Base-by-base conservation (phyloP, 345 rosid species). In the Brassica carinata region DNA sequence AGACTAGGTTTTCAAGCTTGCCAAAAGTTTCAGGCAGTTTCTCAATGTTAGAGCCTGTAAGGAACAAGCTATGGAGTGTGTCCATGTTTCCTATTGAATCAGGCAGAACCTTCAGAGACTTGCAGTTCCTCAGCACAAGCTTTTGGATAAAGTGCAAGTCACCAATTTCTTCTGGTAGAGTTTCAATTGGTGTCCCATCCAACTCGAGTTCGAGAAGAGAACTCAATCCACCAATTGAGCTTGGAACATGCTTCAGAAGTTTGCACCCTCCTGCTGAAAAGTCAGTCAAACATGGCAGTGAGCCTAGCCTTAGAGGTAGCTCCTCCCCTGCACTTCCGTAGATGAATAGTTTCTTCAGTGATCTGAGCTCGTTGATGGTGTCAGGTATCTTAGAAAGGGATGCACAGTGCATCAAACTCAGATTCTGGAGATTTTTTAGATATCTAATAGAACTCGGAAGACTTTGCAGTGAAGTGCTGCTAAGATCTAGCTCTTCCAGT, bases 191-290 rank as follows among this genome's bases (percentile, higher is more conserved):
- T 0, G 78, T 82, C 0, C 6, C 3, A 61, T 73, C 67, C 38
- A 82, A 73, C 78, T 68, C 19, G 5, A 82, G 81, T 45, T 82
- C 51, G 0, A 48, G 15, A 77, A 82, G 84, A 77, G 75, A 59
- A 7, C 72, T 51, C 26, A 82, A 29, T 17, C 81, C 78, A 57
- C 81, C 75, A 34, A 77, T 62, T 8, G 84, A 82, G 68, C 63
- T 63, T 0, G 82, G 82, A 4, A 81, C 9, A 14, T 73, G 66
- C 61, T 68, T 72, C 61, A 82, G 51, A 15, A 0, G 7, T 11
- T 68, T 48, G 64, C 82, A 82, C 3, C 2, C 38, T 63, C 75
- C 82, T 5, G 72, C 78, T 33, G 78, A 77, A 2, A 82, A 62
- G 15, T 77, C 63, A 11, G 13, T 10, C 78, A 82, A 62, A 77